Evolutionary conservation across 352 stramenopile species (phyloP).

Genomic region (Pythium oligandrum): DNA sequence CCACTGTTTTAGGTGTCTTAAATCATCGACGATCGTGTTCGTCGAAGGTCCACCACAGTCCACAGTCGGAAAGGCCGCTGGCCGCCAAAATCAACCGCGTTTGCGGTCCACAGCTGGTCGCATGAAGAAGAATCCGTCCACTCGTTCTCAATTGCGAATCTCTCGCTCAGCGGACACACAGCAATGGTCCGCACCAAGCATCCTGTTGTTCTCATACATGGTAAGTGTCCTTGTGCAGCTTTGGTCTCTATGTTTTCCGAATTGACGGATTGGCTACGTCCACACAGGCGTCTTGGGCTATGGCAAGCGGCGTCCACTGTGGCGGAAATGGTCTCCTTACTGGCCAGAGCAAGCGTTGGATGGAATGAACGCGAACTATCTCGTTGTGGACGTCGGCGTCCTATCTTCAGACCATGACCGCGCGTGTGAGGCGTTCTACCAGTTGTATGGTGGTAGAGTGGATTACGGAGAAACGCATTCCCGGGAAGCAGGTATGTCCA

Average conservation of each 20-base stretch:
- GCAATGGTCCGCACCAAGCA: constrained; percentile 24
- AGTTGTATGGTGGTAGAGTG: constrained; percentile 46
- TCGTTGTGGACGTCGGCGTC: constrained; percentile 51
- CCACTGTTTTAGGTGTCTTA: too few species aligned
- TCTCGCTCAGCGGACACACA: too few species aligned
- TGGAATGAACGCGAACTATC: constrained; percentile 47
- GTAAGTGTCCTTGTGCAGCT: constrained; percentile 9
- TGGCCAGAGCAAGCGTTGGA: constrained; percentile 47
- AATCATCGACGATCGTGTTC: too few species aligned
- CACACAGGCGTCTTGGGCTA: constrained; percentile 50
- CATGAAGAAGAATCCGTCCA: too few species aligned
- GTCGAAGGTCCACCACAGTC: too few species aligned
- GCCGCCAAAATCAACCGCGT: too few species aligned
- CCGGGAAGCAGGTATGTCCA: constrained; percentile 3
- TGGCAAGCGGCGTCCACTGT: constrained; percentile 37
- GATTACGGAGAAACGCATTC: constrained; percentile 60
- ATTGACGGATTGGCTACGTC: neutral
- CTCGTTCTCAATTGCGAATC: too few species aligned
- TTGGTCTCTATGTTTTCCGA: neutral
- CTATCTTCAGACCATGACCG: constrained; percentile 69
- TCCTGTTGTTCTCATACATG: constrained; percentile 64
- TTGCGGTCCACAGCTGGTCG: too few species aligned
- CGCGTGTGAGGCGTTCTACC: constrained; percentile 62
- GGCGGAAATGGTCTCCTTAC: constrained; percentile 40
- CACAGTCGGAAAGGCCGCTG: too few species aligned